phyloP scores from a whole-genome alignment of 2,329 filamentous ascomycete species.

The Bipolaris gigantea region DNA sequence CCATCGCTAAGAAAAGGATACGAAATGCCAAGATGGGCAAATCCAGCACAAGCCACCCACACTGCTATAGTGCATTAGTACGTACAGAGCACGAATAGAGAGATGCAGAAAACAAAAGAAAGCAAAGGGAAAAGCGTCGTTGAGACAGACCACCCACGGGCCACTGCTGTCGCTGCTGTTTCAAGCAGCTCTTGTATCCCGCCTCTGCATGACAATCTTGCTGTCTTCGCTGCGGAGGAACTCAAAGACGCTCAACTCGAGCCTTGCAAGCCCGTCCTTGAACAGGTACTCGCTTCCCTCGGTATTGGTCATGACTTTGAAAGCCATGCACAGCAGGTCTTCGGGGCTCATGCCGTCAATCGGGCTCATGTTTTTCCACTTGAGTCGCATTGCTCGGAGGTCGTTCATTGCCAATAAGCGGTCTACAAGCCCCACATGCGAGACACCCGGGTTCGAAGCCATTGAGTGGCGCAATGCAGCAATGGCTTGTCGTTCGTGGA shows the following conservation, averaged over 20 bases:
- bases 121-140: neutral
- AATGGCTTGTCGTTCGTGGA: slow-evolving; percentile 37
- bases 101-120: neutral
- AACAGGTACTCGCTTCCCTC: slow-evolving; percentile 41
- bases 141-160: neutral
- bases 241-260: slow-evolving; percentile 37
- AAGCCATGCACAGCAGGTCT: slow-evolving; percentile 38
- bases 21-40: neutral
- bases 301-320: slow-evolving; percentile 38
- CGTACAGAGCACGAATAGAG: neutral
- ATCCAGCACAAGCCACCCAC: slow-evolving; percentile 2
- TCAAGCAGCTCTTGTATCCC: slow-evolving; percentile 15
- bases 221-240: slow-evolving; percentile 37
- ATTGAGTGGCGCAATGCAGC: slow-evolving; percentile 29
- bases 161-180: neutral
- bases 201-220: slow-evolving; percentile 37
- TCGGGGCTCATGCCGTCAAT: slow-evolving; percentile 37
- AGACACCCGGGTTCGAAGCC: slow-evolving; percentile 27
- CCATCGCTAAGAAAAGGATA: slow-evolving; percentile 28
- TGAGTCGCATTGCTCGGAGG: slow-evolving; percentile 37
- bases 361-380: slow-evolving; percentile 44
- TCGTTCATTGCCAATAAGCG: slow-evolving; percentile 42
- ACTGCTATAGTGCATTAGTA: slow-evolving; percentile 6
- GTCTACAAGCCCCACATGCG: slow-evolving; percentile 32
- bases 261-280: slow-evolving; percentile 35